These are phyloP conservation scores for Medicago lupulina DNA, from an alignment of 306 rosid genomes.

Conservation along the genomic window DNA sequence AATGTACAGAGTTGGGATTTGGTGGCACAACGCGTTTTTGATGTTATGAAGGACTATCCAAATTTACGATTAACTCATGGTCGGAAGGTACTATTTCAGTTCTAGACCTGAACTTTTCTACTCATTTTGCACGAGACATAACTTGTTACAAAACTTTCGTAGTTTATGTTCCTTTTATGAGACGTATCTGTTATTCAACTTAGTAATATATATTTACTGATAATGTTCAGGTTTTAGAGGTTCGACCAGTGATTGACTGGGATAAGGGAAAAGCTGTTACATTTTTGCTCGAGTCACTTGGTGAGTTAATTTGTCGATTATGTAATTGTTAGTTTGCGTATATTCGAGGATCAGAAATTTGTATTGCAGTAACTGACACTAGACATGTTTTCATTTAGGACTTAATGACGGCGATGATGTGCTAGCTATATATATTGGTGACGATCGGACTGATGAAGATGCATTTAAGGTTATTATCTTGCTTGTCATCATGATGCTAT, in stretches of 20 bases:
- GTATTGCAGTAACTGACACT: conserved; percentile 41
- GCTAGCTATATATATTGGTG: conserved; percentile 90
- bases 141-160: conserved; percentile 2
- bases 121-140: conserved; percentile 1
- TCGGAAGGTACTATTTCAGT: conserved; percentile 66
- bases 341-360: conserved; percentile 25
- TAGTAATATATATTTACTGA: conserved; percentile 1
- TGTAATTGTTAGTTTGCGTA: not conserved
- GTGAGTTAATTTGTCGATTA: conserved; percentile 51
- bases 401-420: conserved; percentile 69
- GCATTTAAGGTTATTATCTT: conserved; percentile 80
- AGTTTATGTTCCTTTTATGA: conserved; percentile 51
- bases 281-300: conserved; percentile 91
- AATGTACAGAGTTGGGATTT: conserved; percentile 67
- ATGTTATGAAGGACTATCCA: conserved; percentile 71
- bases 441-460: conserved; percentile 93
- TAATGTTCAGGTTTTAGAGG: conserved; percentile 82
- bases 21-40: conserved; percentile 68
- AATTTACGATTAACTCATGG: conserved; percentile 77
- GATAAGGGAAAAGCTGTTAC: conserved; percentile 96
- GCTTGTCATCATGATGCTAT: not conserved
- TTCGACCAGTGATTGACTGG: conserved; percentile 90
- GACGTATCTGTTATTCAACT: conserved; percentile 1
- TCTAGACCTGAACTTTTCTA: not conserved
- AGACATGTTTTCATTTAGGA: conserved; percentile 56